Evolutionary conservation across 495 filamentous ascomycete species (phyloP), one percentile per base, ranked within the genome.

Genomic region (Xylaria longipes): DNA sequence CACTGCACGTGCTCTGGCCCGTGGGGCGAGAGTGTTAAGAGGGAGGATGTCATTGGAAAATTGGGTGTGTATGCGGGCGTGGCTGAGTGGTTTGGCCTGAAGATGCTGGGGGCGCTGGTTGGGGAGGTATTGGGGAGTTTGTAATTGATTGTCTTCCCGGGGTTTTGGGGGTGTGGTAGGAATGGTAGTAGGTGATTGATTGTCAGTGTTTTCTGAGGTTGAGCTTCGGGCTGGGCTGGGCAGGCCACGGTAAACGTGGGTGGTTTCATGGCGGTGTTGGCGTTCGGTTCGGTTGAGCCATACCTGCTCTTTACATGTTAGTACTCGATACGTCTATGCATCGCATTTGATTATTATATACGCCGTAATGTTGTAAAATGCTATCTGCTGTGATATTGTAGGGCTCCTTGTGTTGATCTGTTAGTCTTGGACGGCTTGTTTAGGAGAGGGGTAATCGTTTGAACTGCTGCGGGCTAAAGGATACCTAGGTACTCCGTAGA

Each of bases 1-100:
- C 95, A 98, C 82, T 99, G 96, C 80, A 91, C 91, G 33, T 99
- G 96, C 83, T 91, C 92, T 62, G 95, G 97, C 8, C 85, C 82
- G 54, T 99, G 96, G 96, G 86, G 82, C 20, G 88, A 88, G 71
- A 94, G 88, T 33, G 82, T 95, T 66, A 86, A 91, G 77, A 86
- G 87, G 74, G 89, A 88, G n/a, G 92, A 92, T 46, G 84, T 94
- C 29, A 75, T 88, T 72, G 89, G 85, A 77, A 85, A 83, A 77
- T 73, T 98, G 71, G 84, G 80, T 61, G 92, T 97, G 22, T 87
- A 92, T 76, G 85, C 85, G 72, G 90, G 86, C 73, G 94, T 95
- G 48, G 94, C 93, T 63, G 86, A 84, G 74, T 91, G 89, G 75
- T 96, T 95, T 83, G 90, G 88, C 39, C 84, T 98, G 74, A 88